Base-by-base conservation (phyloP, 805 yeast species). In the Aciculoconidium aculeatum region DNA sequence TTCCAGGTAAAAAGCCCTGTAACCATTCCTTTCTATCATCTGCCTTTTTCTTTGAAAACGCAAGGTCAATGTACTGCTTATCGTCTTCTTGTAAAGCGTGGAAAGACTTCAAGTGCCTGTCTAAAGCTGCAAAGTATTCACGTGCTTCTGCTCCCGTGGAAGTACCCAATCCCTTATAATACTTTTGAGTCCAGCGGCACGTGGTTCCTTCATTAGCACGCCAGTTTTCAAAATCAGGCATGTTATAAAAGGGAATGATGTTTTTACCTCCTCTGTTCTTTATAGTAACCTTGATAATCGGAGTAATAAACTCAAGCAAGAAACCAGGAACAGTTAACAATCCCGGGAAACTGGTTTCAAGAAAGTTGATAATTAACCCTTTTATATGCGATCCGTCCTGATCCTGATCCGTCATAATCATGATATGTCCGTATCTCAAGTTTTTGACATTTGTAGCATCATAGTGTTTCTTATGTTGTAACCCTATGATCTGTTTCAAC, bases 381-480 rank as follows among this genome's bases (percentile, higher is more conserved):
- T 92, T 92, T 54, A 92, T 92, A 65, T 92, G 98, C 11, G 95
- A 82, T 37, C 98, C 98, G 70, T 92, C 98, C 45, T 88, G 95
- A 85, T 92, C 98, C 61, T 92, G 98, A 81, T 92, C 98, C 5
- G 98, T 87, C 97, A 92, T 92, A 52, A 92, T 87, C 97, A 92
- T 92, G 29, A 92, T 72, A 53, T 87, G 95, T 20, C 98, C 98
- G 51, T 92, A 92, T 53, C 98, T 76, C 39, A 92, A 65, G 4
- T 80, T 77, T 34, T 73, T 72, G 10, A 82, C 66, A 40, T 78
- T 80, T 12, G 77, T 78, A 1, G 54, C 35, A 11, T 54, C 61
- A 51, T 92, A 92, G 23, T 66, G 67, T 58, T 86, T 90, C 46
- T 82, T 86, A 58, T 92, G 98, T 55, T 88, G 96, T 32, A 92